Conservation (phyloP, 169 alveolate species). For the Perkinsus chesapeaki region DNA sequence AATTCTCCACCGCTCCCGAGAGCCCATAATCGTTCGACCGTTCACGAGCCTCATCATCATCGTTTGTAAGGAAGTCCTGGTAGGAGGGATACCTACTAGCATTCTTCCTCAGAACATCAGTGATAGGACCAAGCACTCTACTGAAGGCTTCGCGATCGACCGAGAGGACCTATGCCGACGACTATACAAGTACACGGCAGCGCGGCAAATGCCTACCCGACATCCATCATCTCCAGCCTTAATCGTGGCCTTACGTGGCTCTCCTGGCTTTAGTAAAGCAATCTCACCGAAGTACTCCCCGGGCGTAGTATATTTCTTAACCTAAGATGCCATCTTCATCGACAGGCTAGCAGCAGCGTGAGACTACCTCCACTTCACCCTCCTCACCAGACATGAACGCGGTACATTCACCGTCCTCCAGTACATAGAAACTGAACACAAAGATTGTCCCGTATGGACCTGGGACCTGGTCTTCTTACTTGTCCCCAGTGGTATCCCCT, state of each 20-base stretch:
- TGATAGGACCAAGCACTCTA: conserved; percentile 1
- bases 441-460: background rate
- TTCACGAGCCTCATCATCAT: background rate
- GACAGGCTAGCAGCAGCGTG: background rate
- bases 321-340: background rate
- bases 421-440: background rate
- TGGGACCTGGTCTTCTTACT: background rate
- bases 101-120: conserved; percentile 4
- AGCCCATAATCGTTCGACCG: background rate
- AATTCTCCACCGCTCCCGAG: too few species aligned
- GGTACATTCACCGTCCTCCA: conserved; percentile 8
- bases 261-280: background rate
- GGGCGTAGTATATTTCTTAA: background rate
- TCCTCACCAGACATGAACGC: background rate
- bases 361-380: conserved; percentile 5
- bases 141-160: background rate
- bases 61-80: background rate
- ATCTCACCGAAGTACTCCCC: conserved; percentile 15
- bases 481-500: background rate
- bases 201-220: background rate
- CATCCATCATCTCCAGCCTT: background rate
- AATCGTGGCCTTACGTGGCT: background rate
- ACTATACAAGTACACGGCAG: background rate
- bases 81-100: background rate
- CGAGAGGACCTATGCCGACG: background rate